Evolutionary conservation across 2,329 filamentous ascomycete species (phyloP).

Genomic region (Arthroderma uncinatum): DNA sequence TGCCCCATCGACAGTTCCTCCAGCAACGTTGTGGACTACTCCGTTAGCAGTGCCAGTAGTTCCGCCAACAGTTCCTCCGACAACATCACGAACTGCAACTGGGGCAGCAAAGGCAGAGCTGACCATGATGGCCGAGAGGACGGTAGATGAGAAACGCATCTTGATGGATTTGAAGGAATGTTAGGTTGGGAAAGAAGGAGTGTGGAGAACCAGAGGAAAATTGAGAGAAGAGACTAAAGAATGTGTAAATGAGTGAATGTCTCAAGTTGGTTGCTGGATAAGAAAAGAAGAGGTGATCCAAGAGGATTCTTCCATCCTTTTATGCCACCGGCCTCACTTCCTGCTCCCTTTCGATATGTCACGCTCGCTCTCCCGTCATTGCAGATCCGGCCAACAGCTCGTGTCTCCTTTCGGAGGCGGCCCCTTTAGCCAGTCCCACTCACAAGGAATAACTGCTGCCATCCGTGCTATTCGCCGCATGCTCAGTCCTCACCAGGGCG

Average conservation of each 20-base stretch:
- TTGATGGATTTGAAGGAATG: not conserved
- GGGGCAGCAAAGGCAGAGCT: conserved; percentile 1
- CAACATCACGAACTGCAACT: not conserved
- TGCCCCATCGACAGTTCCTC: not conserved
- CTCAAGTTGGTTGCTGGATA: conserved; percentile 2
- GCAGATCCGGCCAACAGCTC: not conserved
- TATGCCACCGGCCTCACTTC: not conserved
- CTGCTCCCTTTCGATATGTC: not conserved
- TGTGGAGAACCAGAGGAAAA: not conserved
- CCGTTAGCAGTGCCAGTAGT: not conserved
- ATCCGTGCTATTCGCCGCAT: not conserved
- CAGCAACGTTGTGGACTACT: not conserved
- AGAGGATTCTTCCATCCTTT: not conserved
- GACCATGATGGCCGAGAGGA: not conserved
- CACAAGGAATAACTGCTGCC: not conserved
- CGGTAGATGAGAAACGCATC: not conserved
- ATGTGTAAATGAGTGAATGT: not conserved
- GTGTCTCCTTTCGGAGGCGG: not conserved
- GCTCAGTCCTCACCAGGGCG: not conserved
- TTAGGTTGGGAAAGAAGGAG: not conserved
- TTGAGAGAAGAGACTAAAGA: not conserved
- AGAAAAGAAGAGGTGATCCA: not conserved
- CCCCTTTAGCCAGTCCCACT: not conserved
- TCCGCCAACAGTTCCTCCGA: not conserved
- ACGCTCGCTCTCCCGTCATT: not conserved